Percentiles rank a stretch among this genome's conserved stretches.
phyloP scores from a whole-genome alignment of 1,284 basidiomycete genomes.

The Laetiporus sulphureus region DNA sequence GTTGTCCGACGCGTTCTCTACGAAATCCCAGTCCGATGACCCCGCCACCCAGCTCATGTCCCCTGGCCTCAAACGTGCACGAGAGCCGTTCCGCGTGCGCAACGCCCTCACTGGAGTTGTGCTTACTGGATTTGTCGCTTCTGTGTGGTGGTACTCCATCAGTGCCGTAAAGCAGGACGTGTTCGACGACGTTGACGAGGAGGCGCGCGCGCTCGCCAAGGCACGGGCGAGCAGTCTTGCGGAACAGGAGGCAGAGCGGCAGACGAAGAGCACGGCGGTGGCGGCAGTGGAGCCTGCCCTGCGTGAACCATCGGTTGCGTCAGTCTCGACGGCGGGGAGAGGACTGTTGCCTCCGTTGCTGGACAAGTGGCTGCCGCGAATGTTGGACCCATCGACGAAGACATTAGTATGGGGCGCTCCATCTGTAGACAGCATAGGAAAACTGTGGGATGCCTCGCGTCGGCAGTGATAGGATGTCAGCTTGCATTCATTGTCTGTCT shows the following conservation, averaged over 20 bases:
- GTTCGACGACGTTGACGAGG: slow-evolving; percentile 80
- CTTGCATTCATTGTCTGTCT: no score
- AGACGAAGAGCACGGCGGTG: slow-evolving; percentile 3
- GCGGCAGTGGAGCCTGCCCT: slow-evolving; percentile 5
- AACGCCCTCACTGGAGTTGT: slow-evolving; percentile 77
- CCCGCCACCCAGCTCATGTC: slow-evolving; percentile 62
- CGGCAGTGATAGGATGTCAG: slow-evolving; percentile 1
- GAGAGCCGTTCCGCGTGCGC: slow-evolving; percentile 73
- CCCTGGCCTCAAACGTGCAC: slow-evolving; percentile 79
- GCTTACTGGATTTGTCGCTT: slow-evolving; percentile 73
- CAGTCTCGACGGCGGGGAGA: slow-evolving; percentile 13
- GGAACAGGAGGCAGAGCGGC: slow-evolving; percentile 16
- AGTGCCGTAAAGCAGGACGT: slow-evolving; percentile 90
- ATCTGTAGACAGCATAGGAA: slow-evolving; percentile 51
- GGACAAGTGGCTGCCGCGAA: slow-evolving; percentile 37
- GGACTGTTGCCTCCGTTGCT: slow-evolving; percentile 42
- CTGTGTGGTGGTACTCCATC: slow-evolving; percentile 91
- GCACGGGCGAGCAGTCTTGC: slow-evolving; percentile 27
- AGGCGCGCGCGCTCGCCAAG: slow-evolving; percentile 50
- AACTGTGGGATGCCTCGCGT: slow-evolving; percentile 19
- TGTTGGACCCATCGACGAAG: slow-evolving; percentile 53
- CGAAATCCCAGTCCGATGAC: background rate
- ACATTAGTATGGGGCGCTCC: slow-evolving; percentile 69
- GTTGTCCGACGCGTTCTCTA: slow-evolving; percentile 9
- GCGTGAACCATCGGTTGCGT: slow-evolving; percentile 5